Evolutionary conservation across 345 rosid species (phyloP), one percentile per base, ranked within the genome.

Genomic region (Arabidopsis suecica): DNA sequence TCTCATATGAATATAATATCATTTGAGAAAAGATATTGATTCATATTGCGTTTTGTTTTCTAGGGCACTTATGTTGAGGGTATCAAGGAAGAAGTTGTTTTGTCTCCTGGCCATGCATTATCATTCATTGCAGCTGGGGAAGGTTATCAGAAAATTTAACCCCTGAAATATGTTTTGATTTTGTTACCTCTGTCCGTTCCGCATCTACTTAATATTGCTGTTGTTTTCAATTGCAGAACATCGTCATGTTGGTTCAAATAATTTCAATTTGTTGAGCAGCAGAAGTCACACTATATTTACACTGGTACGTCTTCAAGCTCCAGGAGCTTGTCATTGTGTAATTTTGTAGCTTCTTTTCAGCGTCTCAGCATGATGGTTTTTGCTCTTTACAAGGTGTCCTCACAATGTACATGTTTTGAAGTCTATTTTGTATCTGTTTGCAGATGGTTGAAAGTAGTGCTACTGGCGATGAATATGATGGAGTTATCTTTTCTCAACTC

Each of bases 31-130:
- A 14, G 1, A 59, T 63, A 54, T 38, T 34, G 23, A 40, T 64
- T 61, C 37, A 22, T 40, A 22, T 49, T 44, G 56, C 71, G 36
- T 66, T 57, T 20, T 11, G 9, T 25, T 28, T 83, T 69, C 38
- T 81, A 96, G 99, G 99, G 99, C 34, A 96, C 99, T 53, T 96
- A 96, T 60, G 99, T 96, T 34, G 99, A 96, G 83, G 99, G 99
- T 59, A 91, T 96, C 80, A 96, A 93, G 82, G 99, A 96, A 85
- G 98, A 96, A 83, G 98, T 96, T 59, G 98, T 96, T 50, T 83
- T 96, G 82, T 96, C 99, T 83, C 99, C 99, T 41, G 99, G 98
- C 54, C 99, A 93, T 51, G 99, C 89, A 49, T 86, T 96, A 73
- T 96, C 99, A 61, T 96, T 96, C 80, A 93, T 96, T 84, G 96